phyloP scores from a whole-genome alignment of 2,329 filamentous ascomycete species.

The Stenocarpella maydis region DNA sequence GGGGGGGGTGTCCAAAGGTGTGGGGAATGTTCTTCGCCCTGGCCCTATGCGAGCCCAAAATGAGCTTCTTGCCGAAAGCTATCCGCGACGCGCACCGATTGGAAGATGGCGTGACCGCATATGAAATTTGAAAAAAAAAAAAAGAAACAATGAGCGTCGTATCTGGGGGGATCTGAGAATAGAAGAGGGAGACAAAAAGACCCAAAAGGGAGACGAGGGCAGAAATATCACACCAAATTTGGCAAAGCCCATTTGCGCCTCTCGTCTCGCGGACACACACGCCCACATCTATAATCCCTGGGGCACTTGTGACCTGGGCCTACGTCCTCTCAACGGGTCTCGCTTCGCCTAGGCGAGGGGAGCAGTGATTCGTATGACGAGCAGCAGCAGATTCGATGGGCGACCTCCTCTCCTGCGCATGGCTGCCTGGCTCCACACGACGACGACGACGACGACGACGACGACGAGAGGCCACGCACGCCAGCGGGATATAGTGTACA shows the following conservation, averaged over 20 bases:
- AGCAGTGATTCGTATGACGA: not conserved
- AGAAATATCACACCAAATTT: not conserved
- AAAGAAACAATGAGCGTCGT: too few species aligned
- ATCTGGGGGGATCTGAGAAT: not conserved
- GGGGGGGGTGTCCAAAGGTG: not conserved
- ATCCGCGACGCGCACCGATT: not conserved
- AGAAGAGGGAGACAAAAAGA: not conserved
- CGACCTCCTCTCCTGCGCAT: too few species aligned
- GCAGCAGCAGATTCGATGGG: too few species aligned
- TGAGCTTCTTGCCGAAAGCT: not conserved
- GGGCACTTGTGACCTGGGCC: not conserved
- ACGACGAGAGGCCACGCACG: conserved; percentile 14
- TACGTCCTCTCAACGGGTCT: too few species aligned
- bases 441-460: not conserved
- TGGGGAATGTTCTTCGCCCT: not conserved
- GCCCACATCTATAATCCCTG: not conserved
- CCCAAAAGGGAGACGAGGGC: not conserved
- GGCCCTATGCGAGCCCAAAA: conserved; percentile 18
- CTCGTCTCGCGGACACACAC: not conserved
- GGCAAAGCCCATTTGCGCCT: not conserved
- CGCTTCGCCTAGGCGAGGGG: too few species aligned
- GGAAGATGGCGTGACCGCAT: not conserved
- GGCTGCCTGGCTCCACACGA: not conserved
- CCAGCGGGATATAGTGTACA: too few species aligned
- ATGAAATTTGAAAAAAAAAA: too few species aligned